Percentiles rank a stretch among this genome's conserved stretches.
Conservation (phyloP, 2,329 filamentous ascomycete genomes). For the Furcasterigmium furcatum region DNA sequence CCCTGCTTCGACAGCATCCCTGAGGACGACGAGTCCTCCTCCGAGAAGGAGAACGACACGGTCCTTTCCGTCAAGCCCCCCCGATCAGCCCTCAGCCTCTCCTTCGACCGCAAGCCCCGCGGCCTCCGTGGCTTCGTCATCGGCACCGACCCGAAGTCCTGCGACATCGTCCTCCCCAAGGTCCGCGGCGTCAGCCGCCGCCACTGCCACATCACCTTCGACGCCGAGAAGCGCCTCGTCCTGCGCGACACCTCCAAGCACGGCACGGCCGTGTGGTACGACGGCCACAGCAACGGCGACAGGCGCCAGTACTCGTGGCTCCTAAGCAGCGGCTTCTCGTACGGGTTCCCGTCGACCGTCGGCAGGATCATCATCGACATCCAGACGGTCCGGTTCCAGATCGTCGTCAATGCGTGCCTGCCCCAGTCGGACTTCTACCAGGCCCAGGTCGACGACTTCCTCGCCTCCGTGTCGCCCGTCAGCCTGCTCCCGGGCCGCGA, state of each 20-base stretch:
- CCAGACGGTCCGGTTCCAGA: conserved; percentile 33
- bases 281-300: conserved; percentile 34
- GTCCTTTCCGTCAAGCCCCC: conserved; percentile 6
- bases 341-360: conserved; percentile 28
- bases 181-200: conserved; percentile 27
- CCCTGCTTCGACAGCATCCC: conserved; percentile 4
- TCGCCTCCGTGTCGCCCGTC: conserved; percentile 4
- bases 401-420: conserved; percentile 32
- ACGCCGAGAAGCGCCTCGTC: conserved; percentile 30
- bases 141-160: conserved; percentile 29
- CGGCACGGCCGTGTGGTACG: conserved; percentile 39
- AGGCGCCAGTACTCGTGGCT: conserved; percentile 30
- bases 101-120: conserved; percentile 28
- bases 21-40: conserved; percentile 4
- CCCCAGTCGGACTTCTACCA: conserved; percentile 26
- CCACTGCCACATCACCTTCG: conserved; percentile 35
- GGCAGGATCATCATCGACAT: conserved; percentile 33
- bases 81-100: conserved; percentile 27
- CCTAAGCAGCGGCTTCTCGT: conserved; percentile 24
- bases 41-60: conserved; percentile 9
- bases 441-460: conserved; percentile 27
- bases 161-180: conserved; percentile 32
- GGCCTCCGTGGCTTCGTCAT: conserved; percentile 31
- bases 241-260: conserved; percentile 32
- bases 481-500: not conserved